Percentiles rank a stretch among this genome's conserved stretches.
Conservation (phyloP, 192 early-diverging fungal species). For the Coemansia sp. region DNA sequence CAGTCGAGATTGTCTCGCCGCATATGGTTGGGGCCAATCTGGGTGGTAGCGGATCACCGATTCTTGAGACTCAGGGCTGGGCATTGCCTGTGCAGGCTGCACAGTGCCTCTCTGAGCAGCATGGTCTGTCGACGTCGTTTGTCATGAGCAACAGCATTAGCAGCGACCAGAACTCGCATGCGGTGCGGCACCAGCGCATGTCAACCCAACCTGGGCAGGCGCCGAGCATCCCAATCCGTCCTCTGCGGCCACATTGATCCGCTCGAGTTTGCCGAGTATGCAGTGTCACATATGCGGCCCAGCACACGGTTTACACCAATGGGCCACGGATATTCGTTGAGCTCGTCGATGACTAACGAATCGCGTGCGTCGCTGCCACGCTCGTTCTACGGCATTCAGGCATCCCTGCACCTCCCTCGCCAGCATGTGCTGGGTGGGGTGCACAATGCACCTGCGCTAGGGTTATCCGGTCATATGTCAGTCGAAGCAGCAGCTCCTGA, state of each 20-base stretch:
- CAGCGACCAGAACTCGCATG: slow-evolving; percentile 20
- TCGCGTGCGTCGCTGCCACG: slow-evolving; percentile 37
- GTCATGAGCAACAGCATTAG: background rate
- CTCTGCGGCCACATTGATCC: slow-evolving; percentile 24
- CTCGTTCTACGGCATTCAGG: slow-evolving; percentile 15
- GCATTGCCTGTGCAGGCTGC: slow-evolving; percentile 33
- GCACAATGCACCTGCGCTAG: background rate
- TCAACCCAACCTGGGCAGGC: background rate
- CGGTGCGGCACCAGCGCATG: slow-evolving; percentile 29
- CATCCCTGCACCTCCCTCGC: slow-evolving; percentile 15
- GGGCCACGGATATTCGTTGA: slow-evolving; percentile 27
- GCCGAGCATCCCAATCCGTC: background rate
- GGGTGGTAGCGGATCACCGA: slow-evolving; percentile 24
- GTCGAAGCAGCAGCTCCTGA: background rate
- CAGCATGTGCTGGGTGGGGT: slow-evolving; percentile 15
- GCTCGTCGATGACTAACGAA: slow-evolving; percentile 21
- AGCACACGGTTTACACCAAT: slow-evolving; percentile 37
- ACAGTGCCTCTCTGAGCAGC: slow-evolving; percentile 19
- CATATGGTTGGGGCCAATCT: slow-evolving; percentile 34
- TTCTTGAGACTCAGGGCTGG: slow-evolving; percentile 40
- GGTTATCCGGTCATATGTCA: background rate
- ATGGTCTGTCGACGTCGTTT: slow-evolving; percentile 10
- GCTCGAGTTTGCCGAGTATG: background rate
- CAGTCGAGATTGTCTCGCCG: slow-evolving; percentile 39
- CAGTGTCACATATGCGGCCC: background rate